Conservation (phyloP, 2,329 filamentous ascomycete species). For the Chaetomium olivaceum region DNA sequence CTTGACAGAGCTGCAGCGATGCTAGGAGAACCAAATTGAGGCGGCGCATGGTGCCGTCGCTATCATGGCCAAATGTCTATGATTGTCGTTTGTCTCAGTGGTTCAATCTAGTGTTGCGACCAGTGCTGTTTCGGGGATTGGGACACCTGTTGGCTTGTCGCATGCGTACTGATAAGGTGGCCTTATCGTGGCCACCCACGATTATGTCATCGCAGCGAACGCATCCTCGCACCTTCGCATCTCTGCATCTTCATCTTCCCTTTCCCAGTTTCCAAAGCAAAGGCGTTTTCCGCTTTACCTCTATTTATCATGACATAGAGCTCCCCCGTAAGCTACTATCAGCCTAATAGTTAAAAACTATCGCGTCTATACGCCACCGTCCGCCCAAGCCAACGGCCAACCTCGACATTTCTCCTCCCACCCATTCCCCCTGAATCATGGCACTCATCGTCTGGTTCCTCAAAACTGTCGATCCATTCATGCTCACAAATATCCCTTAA, state of each 20-base stretch:
- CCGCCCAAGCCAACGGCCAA: conserved; percentile 8
- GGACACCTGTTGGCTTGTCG: conserved; percentile 29
- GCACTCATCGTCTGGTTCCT: conserved; percentile 19
- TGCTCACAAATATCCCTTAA: conserved; percentile 20
- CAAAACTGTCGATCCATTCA: conserved; percentile 19
- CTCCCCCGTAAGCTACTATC: neutral
- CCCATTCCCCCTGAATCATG: conserved; percentile 11
- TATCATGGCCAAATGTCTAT: conserved; percentile 26
- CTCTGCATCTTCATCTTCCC: too few species aligned
- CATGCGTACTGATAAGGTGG: conserved; percentile 22
- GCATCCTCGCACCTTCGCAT: neutral
- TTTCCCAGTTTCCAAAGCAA: neutral
- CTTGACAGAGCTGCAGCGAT: conserved; percentile 47
- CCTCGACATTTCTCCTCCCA: neutral
- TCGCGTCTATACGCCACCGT: conserved; percentile 23
- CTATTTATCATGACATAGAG: too few species aligned
- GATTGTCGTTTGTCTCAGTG: neutral
- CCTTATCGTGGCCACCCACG: conserved; percentile 21
- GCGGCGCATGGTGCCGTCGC: conserved; percentile 53
- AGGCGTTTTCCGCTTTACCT: neutral
- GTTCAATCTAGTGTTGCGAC: too few species aligned
- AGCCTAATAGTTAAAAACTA: neutral
- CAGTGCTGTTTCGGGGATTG: conserved; percentile 1
- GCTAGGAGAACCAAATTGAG: conserved; percentile 48
- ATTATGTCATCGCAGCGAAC: conserved; percentile 7